phyloP scores from a whole-genome alignment of 73 alveolate species.

The Paramecium bursaria region DNA sequence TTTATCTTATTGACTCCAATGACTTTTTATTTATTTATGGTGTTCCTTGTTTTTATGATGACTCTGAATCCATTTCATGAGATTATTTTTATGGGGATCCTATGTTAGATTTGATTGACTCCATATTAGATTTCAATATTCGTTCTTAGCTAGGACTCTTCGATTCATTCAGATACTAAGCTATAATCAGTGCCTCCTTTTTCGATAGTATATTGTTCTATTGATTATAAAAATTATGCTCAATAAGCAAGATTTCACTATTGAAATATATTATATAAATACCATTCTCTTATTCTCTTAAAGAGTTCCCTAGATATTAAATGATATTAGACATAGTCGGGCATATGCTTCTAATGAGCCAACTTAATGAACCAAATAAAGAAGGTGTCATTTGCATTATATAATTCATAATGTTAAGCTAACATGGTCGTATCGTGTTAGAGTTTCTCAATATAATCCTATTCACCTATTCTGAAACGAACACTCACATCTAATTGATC shows the following conservation, averaged over 20 bases:
- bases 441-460: slow-evolving; percentile 7
- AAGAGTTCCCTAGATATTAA: background rate
- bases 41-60: too few species aligned
- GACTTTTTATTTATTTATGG: too few species aligned
- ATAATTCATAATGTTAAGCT: background rate
- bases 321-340: background rate
- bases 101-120: too few species aligned
- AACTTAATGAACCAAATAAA: slow-evolving; percentile 19
- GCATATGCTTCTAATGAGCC: background rate
- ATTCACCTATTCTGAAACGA: slow-evolving; percentile 22
- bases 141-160: too few species aligned
- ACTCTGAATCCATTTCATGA: too few species aligned
- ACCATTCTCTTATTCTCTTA: slow-evolving; percentile 49
- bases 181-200: slow-evolving; percentile 4
- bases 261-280: background rate
- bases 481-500: slow-evolving; percentile 12
- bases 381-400: slow-evolving; percentile 17
- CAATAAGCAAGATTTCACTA: slow-evolving; percentile 25
- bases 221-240: slow-evolving; percentile 7
- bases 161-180: slow-evolving; percentile 18
- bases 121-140: too few species aligned
- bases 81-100: too few species aligned
- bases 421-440: background rate
- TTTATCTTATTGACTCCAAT: too few species aligned
- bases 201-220: slow-evolving; percentile 22